These are phyloP conservation scores for Verticillium nonalfalfae DNA, from an alignment of 2,329 filamentous ascomycete species.

Conservation along the genomic window DNA sequence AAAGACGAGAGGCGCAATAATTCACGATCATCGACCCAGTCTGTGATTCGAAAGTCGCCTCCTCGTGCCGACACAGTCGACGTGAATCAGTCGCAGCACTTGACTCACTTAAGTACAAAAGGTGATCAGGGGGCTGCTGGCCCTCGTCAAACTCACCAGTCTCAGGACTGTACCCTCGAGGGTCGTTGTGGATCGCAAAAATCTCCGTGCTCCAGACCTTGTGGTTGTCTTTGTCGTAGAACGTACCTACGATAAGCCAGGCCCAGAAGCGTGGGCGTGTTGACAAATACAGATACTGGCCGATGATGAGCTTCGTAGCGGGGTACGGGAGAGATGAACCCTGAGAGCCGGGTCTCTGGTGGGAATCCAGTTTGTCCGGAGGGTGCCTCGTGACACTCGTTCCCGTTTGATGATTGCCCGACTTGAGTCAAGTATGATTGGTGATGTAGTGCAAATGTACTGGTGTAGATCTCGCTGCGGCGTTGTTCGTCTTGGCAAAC, in stretches of 20 bases:
- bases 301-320: constrained; percentile 38
- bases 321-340: constrained; percentile 28
- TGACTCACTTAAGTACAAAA: not conserved
- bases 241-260: constrained; percentile 39
- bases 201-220: constrained; percentile 40
- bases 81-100: not conserved
- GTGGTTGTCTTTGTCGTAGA: constrained; percentile 34
- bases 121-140: not conserved
- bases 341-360: not conserved
- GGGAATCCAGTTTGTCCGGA: constrained; percentile 18
- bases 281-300: constrained; percentile 30
- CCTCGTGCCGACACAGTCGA: not conserved
- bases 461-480: too few species aligned
- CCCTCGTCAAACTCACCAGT: constrained; percentile 5
- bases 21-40: not conserved
- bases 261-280: constrained; percentile 30
- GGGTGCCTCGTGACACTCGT: not conserved
- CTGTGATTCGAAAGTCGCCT: not conserved
- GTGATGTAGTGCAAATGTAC: too few species aligned
- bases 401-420: too few species aligned
- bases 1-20: not conserved
- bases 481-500: too few species aligned
- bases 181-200: constrained; percentile 17
- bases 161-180: not conserved
- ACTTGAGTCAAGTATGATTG: too few species aligned